Evolutionary conservation across 768 basidiomycete species (phyloP).

Genomic region (Panus rudis): DNA sequence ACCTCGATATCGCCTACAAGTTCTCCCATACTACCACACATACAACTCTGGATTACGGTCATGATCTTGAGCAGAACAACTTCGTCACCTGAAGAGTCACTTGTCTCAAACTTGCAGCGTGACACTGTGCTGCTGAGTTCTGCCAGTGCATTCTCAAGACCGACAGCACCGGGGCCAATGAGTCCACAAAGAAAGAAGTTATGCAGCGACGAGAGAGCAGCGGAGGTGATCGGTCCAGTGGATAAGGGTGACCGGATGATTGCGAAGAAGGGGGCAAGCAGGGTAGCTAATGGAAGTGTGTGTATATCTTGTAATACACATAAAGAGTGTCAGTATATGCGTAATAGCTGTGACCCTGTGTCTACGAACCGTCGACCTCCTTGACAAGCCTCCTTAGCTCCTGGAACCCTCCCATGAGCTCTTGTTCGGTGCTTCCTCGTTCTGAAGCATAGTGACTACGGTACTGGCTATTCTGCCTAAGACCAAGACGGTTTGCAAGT

Average conservation of each 20-base stretch:
- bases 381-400: constrained; percentile 71
- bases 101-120: constrained; percentile 96
- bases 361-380: constrained; percentile 52
- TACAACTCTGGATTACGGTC: constrained; percentile 78
- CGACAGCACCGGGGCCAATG: constrained; percentile 48
- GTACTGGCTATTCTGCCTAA: constrained; percentile 52
- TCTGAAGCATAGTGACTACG: constrained; percentile 35
- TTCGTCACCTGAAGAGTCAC: constrained; percentile 96
- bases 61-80: constrained; percentile 90
- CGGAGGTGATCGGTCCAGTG: constrained; percentile 96
- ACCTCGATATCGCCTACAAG: constrained; percentile 87
- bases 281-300: constrained; percentile 45
- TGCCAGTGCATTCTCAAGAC: constrained; percentile 60
- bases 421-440: constrained; percentile 62
- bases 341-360: background rate
- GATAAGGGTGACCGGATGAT: constrained; percentile 91
- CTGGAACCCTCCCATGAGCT: constrained; percentile 87
- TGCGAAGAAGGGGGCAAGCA: constrained; percentile 86
- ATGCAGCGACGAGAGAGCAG: constrained; percentile 82
- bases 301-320: constrained; percentile 51
- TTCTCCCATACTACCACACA: constrained; percentile 63
- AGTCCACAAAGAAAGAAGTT: constrained; percentile 79
- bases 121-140: constrained; percentile 87
- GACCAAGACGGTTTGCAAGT: constrained; percentile 67
- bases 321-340: too few relatives aligned